These are phyloP conservation scores for Eimeria sp. DNA, from an alignment of 169 alveolate species.

Conservation along the genomic window DNA sequence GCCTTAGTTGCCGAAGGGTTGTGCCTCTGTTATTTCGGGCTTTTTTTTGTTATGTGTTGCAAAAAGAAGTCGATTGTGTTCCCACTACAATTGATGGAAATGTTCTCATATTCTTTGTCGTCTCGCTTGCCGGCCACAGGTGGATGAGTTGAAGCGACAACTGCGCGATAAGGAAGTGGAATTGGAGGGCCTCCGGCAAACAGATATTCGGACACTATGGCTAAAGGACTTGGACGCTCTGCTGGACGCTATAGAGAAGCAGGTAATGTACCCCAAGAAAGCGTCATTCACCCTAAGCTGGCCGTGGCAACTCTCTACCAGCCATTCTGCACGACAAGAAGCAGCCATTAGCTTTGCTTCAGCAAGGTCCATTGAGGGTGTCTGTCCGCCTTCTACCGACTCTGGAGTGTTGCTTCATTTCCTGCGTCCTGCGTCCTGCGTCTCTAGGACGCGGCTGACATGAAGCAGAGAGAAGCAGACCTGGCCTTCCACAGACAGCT, in stretches of 20 bases:
- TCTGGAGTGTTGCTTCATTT: slow-evolving; percentile 3
- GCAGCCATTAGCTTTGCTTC: neutral
- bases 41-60: neutral
- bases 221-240: slow-evolving; percentile 81
- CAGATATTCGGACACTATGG: slow-evolving; percentile 83
- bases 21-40: neutral
- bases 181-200: slow-evolving; percentile 69
- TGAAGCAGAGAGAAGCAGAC: slow-evolving; percentile 69
- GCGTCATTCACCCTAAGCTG: neutral
- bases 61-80: neutral
- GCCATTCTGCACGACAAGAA: neutral
- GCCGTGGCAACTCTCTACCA: neutral
- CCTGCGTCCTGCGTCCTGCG: neutral
- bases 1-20: neutral
- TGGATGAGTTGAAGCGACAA: slow-evolving; percentile 82
- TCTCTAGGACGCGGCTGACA: slow-evolving; percentile 50
- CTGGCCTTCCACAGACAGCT: slow-evolving; percentile 46
- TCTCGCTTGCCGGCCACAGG: slow-evolving; percentile 22
- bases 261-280: slow-evolving; percentile 52
- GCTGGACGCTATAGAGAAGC: slow-evolving; percentile 75
- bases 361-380: neutral
- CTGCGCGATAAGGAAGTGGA: slow-evolving; percentile 79
- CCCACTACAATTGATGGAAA: neutral
- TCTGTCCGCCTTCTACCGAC: neutral
- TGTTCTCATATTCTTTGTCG: neutral